Base-by-base conservation (phyloP, 192 early-diverging fungal species). In the Geosiphon pyriformis region DNA sequence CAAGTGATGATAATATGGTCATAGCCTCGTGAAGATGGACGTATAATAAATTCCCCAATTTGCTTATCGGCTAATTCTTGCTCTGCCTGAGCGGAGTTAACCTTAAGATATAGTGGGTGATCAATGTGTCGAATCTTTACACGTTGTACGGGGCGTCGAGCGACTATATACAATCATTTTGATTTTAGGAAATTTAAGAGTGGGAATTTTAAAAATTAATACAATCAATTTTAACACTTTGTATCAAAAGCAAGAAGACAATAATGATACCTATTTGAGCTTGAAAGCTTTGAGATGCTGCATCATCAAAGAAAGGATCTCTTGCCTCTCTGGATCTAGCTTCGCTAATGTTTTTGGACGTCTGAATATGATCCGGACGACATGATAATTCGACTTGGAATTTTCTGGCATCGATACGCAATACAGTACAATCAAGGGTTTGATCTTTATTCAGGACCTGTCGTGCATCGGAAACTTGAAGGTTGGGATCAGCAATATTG, bases 1-100 rank as follows among this genome's bases (percentile, higher is more conserved):
- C 92, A 94, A 15, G 93, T 97, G 22, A 96, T 87, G 0, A 91
- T 88, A 8, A 98, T 81, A 67, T 93, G 93, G 72, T 93, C 85
- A 25, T 84, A 74, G 25, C 93, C 92, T 17, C 87, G 87, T 6
- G 89, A 90, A n/a, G 96, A 98, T 6, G 93, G 92, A 6, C 94
- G 85, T 54, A 98, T 91, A 11, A 98, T 88, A 17, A 89, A 74
- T 53, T 89, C 85, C n/a, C 94, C 96, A 10, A 80, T 74, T 22
- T 80, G 79, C 26, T 87, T 80, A 23, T 75, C 72, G 18, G 81
- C 80, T 67, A 97, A 71, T 53, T 86, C 88, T 63, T 83, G 72
- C 69, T 87, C 85, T 10, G 94, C 94, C 61, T 88, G 81, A 46
- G 83, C 74, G 67, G 82, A 83, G 37, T 82, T 88, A 12, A 93